Base-by-base conservation (phyloP, 2,329 filamentous ascomycete genomes). In the Alternaria arbusti region DNA sequence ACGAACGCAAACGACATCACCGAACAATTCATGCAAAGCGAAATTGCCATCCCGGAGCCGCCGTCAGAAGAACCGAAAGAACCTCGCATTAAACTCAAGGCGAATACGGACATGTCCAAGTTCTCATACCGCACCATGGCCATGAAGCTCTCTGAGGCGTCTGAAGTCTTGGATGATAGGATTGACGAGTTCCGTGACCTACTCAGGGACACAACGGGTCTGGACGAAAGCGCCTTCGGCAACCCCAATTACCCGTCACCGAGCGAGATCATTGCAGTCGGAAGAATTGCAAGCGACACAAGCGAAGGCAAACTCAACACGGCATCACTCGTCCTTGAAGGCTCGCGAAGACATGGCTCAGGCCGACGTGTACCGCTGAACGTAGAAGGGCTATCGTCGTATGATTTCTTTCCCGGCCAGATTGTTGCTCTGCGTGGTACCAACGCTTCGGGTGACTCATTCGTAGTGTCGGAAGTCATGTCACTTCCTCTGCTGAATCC, bases 321-420 rank as follows among this genome's bases (percentile, higher is more conserved):
- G 1, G 90, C 93, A 1, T 97, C 93, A 2, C 82, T 98, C 17
- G 90, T 97, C 4, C 85, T 99, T 2, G 96, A 99, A 81, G 95
- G 91, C 20, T 97, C 94, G 23, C 86, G 95, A 70, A 86, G 92
- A 28, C 92, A 89, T 71, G 96, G 96, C 36, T 92, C 91, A 67
- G 96, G 94, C 5, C 83, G 92, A 61, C 88, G 96, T 61, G 88
- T 97, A 28, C 92, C 93, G 5, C 81, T 99, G 17, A 92, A 93
- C 68, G 83, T 97, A 61, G 87, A 91, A 64, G 86, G 86, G 3
- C 79, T 97, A 1, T 82, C 85, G 68, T 86, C 81, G 2, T 96
- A 91, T 81, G 91, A 93, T 76, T 93, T 98, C 83, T 98, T 98
- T 77, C 96, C 95, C 0, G 96, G 96, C 6, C 94, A 98, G 77